Base-by-base conservation (phyloP, 768 basidiomycete genomes). In the Cystobasidium ongulense region DNA sequence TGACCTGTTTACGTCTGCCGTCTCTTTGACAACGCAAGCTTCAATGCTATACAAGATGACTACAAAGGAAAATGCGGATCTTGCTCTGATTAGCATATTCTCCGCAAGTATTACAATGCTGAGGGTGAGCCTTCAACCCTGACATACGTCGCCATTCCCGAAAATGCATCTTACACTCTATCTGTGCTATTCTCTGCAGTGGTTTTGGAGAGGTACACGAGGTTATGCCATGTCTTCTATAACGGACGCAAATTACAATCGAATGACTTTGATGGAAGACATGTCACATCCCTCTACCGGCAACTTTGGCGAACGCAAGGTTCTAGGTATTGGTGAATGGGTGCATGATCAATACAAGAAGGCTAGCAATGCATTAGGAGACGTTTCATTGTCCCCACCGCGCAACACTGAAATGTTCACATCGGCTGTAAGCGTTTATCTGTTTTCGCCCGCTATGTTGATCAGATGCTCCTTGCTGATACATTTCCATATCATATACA, bases 311-410 rank as follows among this genome's bases (percentile, higher is more conserved):
- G 66, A 68, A 36, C 39, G 66, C 4, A 68, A 68, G 33, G 66
- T 68, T 13, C 35, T 72, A 1, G 70, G 70, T n/a, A 11, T 72
- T 15, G 70, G 70, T 35, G 57, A 72, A n/a, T 72, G 61, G 53
- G 53, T 72, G 4, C 33, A 35, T 29, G 59, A 72, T 36, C 53
- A 72, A 31, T 72, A 61, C 33, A 38, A 59, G 25, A 72, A 63
- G 36, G 70, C 53, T 27, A 63, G 57, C 21, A 63, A 17, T 35
- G 70, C 53, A 17, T 39, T 72, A 29, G 70, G 70, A 3, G 70
- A 72, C 36, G 70, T 72, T 5, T 72, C 70, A 4, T 25, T 72
- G 31, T 67, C 53, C 17, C 21, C 33, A 10, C 70, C 70, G 5
- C 38, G 57, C 4, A 39, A 15, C 11, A 41, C 53, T 5, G 53